These are phyloP conservation scores for Leccinum subrobustum DNA, from an alignment of 1,284 basidiomycete genomes.

Conservation along the genomic window DNA sequence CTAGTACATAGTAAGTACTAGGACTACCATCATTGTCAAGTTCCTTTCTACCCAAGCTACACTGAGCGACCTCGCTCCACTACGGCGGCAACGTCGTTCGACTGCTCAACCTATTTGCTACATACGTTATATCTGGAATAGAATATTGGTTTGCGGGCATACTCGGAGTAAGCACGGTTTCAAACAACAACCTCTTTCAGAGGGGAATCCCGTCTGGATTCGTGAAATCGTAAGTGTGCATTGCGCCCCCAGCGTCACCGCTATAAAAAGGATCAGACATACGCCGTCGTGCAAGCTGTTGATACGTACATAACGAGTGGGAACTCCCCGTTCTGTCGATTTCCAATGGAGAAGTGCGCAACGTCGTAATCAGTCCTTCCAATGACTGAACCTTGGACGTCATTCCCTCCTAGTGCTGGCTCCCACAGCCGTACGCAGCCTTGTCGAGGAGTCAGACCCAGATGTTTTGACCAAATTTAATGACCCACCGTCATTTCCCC, in stretches of 20 bases:
- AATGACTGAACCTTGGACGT: conserved; percentile 47
- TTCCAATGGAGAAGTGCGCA: conserved; percentile 57
- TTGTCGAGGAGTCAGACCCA: conserved; percentile 28
- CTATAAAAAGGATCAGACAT: conserved; percentile 18
- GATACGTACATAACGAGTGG: conserved; percentile 59
- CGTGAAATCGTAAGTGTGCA: conserved; percentile 32
- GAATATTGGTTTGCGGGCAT: conserved; percentile 8
- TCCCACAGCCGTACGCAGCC: conserved; percentile 71
- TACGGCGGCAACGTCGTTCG: background rate
- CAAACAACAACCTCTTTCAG: conserved; percentile 2
- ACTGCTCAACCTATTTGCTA: conserved; percentile 2
- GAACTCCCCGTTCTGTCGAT: conserved; percentile 49
- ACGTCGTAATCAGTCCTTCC: conserved; percentile 56
- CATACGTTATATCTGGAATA: conserved; percentile 2
- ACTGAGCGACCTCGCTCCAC: background rate
- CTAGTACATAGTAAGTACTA: background rate
- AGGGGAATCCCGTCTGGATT: conserved; percentile 26
- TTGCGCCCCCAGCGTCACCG: conserved; percentile 33
- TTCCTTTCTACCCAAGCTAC: background rate
- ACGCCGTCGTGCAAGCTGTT: background rate
- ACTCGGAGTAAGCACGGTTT: background rate
- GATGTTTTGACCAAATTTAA: background rate
- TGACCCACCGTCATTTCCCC: conserved; percentile 61
- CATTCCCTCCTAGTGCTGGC: conserved; percentile 40
- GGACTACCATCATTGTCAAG: background rate